Evolutionary conservation across 1,284 basidiomycete genomes (phyloP).

Genomic region (Apiotrichum domesticum): DNA sequence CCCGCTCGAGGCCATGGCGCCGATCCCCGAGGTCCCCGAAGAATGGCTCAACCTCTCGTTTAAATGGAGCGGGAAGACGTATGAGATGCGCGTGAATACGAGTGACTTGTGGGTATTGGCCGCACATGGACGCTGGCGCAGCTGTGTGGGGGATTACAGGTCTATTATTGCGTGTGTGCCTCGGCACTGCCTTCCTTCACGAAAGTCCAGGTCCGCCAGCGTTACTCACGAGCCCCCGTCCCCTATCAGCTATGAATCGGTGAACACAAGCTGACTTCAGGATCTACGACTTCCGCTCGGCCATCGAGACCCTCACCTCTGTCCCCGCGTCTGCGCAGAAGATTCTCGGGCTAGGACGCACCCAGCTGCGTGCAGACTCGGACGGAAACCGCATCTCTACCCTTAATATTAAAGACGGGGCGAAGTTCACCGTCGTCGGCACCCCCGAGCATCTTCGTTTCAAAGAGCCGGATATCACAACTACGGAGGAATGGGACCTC

Average conservation of each 20-base stretch:
- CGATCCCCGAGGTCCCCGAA: neutral
- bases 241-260: neutral
- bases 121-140: too few species aligned
- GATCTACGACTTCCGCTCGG: slow-evolving; percentile 43
- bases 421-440: slow-evolving; percentile 73
- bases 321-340: slow-evolving; percentile 84
- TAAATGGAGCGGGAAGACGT: slow-evolving; percentile 14
- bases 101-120: slow-evolving; percentile 11
- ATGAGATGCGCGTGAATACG: slow-evolving; percentile 4
- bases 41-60: slow-evolving; percentile 6
- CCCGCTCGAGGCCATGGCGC: too few species aligned
- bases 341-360: slow-evolving; percentile 60
- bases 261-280: slow-evolving; percentile 53
- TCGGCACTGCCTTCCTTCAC: too few species aligned
- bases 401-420: slow-evolving; percentile 53
- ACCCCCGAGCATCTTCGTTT: slow-evolving; percentile 76
- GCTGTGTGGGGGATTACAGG: too few species aligned
- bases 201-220: too few species aligned
- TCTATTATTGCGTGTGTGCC: neutral
- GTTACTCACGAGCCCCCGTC: too few species aligned
- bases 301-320: slow-evolving; percentile 62
- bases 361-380: slow-evolving; percentile 74
- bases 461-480: slow-evolving; percentile 56
- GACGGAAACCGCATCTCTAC: slow-evolving; percentile 30
- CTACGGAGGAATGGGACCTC: slow-evolving; percentile 72